phyloP scores from a whole-genome alignment of 768 basidiomycete species.

The Exsudoporus frostii region DNA sequence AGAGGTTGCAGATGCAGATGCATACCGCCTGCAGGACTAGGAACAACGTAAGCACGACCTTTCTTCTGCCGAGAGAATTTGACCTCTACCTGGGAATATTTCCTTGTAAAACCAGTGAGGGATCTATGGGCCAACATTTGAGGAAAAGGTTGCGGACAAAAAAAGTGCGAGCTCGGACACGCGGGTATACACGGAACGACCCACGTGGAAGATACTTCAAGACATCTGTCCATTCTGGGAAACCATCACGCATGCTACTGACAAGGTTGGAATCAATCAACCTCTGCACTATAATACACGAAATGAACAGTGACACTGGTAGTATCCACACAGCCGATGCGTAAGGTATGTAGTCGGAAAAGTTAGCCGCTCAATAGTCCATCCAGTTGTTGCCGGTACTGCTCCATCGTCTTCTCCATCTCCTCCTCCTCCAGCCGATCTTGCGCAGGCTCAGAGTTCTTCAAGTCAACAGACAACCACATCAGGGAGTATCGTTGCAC shows the following conservation, averaged over 20 bases:
- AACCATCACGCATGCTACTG: not conserved
- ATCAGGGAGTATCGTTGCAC: conserved; percentile 26
- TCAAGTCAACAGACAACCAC: conserved; percentile 5
- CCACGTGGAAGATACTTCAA: conserved; percentile 17
- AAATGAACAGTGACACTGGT: not conserved
- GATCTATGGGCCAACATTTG: conserved; percentile 62
- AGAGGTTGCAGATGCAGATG: conserved; percentile 75
- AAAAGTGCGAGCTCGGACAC: conserved; percentile 11
- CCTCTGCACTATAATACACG: conserved; percentile 7
- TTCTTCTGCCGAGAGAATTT: not conserved
- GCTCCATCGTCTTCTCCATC: conserved; percentile 84
- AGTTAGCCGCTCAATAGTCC: conserved; percentile 64
- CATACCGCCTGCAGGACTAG: conserved; percentile 60
- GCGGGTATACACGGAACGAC: conserved; percentile 24
- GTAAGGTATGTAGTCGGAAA: conserved; percentile 14
- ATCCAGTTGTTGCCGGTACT: conserved; percentile 85
- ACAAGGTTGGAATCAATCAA: not conserved
- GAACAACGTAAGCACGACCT: conserved; percentile 14
- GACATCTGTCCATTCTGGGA: conserved; percentile 7
- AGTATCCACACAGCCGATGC: not conserved
- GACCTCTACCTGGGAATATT: conserved; percentile 44
- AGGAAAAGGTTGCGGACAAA: conserved; percentile 17
- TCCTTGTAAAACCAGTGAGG: conserved; percentile 53
- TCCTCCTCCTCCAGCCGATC: conserved; percentile 74
- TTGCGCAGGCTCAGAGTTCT: conserved; percentile 47